phyloP scores from a whole-genome alignment of 164 flowering plant genomes.

The Buxus sempervirens region DNA sequence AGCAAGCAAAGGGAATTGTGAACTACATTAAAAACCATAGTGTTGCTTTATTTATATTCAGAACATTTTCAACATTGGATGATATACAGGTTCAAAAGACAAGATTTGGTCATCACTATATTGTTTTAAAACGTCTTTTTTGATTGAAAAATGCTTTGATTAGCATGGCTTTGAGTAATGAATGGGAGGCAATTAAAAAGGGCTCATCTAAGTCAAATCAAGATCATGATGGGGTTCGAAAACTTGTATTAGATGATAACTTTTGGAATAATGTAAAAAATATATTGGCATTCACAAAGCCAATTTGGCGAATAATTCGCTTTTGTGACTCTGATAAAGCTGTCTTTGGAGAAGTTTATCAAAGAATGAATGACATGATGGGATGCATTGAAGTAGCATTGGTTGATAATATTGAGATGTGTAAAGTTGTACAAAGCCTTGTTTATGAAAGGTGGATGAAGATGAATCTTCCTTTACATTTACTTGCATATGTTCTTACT shows the following conservation, averaged over 20 bases:
- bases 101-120: slow-evolving; percentile 23
- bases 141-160: slow-evolving; percentile 15
- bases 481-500: slow-evolving; percentile 21
- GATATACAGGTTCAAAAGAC: slow-evolving; percentile 17
- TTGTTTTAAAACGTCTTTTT: slow-evolving; percentile 8
- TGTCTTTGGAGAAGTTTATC: slow-evolving; percentile 22
- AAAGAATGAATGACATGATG: slow-evolving; percentile 20
- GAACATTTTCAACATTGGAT: slow-evolving; percentile 5
- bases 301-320: too few relatives aligned
- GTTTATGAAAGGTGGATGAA: slow-evolving; percentile 13
- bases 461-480: slow-evolving; percentile 23
- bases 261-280: slow-evolving; percentile 17
- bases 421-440: background rate
- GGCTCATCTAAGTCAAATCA: background rate
- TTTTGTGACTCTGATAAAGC: slow-evolving; percentile 8
- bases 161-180: slow-evolving; percentile 12
- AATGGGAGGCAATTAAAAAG: slow-evolving; percentile 6
- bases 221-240: slow-evolving; percentile 6
- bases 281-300: slow-evolving; percentile 11
- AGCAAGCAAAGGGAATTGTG: slow-evolving; percentile 17
- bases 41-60: slow-evolving; percentile 12
- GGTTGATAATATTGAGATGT: background rate
- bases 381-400: slow-evolving; percentile 11
- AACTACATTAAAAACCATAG: slow-evolving; percentile 17
- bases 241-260: slow-evolving; percentile 8